Conservation (phyloP, 75 land plant genomes). For the Cryptomeria japonica region DNA sequence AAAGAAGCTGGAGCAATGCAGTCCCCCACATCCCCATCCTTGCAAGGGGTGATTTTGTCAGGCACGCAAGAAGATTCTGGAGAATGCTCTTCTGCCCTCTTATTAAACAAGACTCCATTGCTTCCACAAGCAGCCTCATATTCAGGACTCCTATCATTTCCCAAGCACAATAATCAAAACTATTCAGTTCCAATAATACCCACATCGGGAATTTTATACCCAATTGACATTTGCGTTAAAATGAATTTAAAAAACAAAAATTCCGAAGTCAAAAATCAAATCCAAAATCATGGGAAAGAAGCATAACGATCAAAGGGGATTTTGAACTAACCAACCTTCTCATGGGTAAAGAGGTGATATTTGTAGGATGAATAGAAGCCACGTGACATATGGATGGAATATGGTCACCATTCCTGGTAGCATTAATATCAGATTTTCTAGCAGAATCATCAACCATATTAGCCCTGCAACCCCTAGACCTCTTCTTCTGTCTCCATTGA, state of each 20-base stretch:
- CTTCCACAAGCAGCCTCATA: not conserved
- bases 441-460: not conserved
- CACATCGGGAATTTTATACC: not conserved
- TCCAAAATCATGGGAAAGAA: not conserved
- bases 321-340: conserved; percentile 1
- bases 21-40: not conserved
- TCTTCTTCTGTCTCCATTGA: conserved; percentile 15
- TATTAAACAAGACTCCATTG: not conserved
- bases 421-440: conserved; percentile 3
- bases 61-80: not conserved
- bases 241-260: not conserved
- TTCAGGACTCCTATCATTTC: not conserved
- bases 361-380: not conserved
- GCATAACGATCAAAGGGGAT: not conserved
- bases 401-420: not conserved
- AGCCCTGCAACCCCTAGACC: conserved; percentile 12
- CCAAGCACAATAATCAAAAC: not conserved
- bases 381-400: not conserved
- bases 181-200: not conserved
- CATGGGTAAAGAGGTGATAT: not conserved
- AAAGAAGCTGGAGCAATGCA: not conserved
- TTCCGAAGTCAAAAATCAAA: not conserved
- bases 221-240: not conserved
- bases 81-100: not conserved
- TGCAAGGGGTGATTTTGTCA: not conserved